Evolutionary conservation across 2,329 filamentous ascomycete genomes (phyloP).

Genomic region (Neonectria hederae): DNA sequence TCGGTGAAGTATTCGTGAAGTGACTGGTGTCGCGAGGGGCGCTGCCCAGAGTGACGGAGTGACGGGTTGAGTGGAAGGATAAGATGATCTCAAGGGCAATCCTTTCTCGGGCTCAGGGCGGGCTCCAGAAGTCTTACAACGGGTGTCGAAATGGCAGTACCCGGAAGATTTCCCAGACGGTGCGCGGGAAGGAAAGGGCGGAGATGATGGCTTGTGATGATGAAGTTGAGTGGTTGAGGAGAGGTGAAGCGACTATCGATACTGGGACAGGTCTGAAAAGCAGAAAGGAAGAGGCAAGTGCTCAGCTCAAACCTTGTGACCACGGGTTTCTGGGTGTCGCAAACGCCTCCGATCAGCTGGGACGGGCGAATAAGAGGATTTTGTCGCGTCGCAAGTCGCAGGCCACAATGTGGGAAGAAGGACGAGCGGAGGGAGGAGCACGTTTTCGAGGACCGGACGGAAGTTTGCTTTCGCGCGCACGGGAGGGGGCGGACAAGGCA

Average conservation of each 20-base stretch:
- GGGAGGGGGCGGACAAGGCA: constrained; percentile 25
- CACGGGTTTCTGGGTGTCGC: constrained; percentile 36
- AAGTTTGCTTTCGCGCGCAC: constrained; percentile 31
- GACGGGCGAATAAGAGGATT: constrained; percentile 18
- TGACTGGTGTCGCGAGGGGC: constrained; percentile 49
- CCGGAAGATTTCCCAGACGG: constrained; percentile 43
- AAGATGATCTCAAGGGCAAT: constrained; percentile 40
- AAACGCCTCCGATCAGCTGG: constrained; percentile 32
- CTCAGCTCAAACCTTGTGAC: constrained; percentile 51
- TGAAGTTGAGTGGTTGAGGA: constrained; percentile 45
- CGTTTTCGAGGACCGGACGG: constrained; percentile 24
- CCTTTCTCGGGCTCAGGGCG: constrained; percentile 43
- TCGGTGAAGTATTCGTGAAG: constrained; percentile 54
- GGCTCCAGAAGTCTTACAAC: constrained; percentile 47
- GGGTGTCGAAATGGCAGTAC: constrained; percentile 36
- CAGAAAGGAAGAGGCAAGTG: constrained; percentile 52
- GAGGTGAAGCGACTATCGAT: constrained; percentile 50
- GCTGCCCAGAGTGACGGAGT: constrained; percentile 47
- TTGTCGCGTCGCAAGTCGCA: constrained; percentile 34
- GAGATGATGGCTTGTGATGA: constrained; percentile 46
- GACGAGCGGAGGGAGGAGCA: constrained; percentile 21
- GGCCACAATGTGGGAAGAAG: constrained; percentile 16
- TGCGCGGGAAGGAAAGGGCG: constrained; percentile 46
- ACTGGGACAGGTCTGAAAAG: constrained; percentile 49
- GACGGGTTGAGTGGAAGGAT: constrained; percentile 44